Conservation (phyloP, 768 basidiomycete species). For the Agaricus blazei region DNA sequence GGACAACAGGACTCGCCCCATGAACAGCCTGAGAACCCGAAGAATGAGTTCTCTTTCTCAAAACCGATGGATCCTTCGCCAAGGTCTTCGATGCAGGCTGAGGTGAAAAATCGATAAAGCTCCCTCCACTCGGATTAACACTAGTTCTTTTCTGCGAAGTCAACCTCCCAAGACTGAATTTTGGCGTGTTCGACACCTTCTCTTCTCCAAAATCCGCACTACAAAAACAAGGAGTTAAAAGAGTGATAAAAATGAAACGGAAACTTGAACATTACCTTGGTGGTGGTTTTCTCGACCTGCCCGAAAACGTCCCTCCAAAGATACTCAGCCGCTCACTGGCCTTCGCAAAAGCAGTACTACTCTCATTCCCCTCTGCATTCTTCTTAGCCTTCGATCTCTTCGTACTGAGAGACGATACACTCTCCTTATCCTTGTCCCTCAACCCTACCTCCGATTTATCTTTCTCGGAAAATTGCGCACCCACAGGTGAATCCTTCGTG, state of each 20-base stretch:
- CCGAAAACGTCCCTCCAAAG: slow-evolving; percentile 66
- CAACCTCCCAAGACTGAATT: slow-evolving; percentile 46
- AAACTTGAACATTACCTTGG: slow-evolving; percentile 46
- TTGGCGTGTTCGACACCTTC: slow-evolving; percentile 32
- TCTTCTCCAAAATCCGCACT: slow-evolving; percentile 7
- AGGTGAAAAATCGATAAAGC: slow-evolving; percentile 13
- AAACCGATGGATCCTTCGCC: slow-evolving; percentile 20
- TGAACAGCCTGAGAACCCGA: no score
- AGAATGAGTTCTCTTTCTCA: slow-evolving; percentile 25
- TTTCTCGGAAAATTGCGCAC: slow-evolving; percentile 7
- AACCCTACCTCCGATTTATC: slow-evolving; percentile 14
- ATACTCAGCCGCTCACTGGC: slow-evolving; percentile 68
- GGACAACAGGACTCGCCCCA: no score
- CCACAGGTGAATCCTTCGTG: slow-evolving; percentile 15
- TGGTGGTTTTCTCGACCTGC: slow-evolving; percentile 75
- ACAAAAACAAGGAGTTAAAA: neutral
- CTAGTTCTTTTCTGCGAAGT: slow-evolving; percentile 21
- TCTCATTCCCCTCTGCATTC: slow-evolving; percentile 35
- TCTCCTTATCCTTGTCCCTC: slow-evolving; percentile 29
- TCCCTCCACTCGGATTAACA: neutral
- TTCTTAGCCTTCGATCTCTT: slow-evolving; percentile 44
- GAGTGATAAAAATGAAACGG: no score
- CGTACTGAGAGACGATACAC: slow-evolving; percentile 14
- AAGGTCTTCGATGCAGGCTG: slow-evolving; percentile 14
- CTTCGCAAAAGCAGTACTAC: slow-evolving; percentile 13